Evolutionary conservation across 2,329 filamentous ascomycete species (phyloP), one percentile per base, ranked within the genome.

Genomic region (Colletotrichum graminicola): DNA sequence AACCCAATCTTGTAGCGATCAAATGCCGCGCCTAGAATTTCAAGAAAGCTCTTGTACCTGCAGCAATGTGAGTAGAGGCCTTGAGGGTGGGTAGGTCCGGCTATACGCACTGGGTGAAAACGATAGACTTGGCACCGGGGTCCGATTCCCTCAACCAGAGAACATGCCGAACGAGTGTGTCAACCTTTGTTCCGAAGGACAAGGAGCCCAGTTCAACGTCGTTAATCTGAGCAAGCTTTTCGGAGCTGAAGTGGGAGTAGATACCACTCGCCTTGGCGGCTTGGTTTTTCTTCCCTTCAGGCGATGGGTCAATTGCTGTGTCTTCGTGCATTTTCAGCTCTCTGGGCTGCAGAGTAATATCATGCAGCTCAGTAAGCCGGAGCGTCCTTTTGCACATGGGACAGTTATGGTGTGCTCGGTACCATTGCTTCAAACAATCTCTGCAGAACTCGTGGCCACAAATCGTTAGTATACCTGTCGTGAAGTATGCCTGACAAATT

Each of bases 371-470:
- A 2, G 86, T 86, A 0, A 82, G 77, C 36, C 84, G 85, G 8
- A 98, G 83, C 1, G 83, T 84, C 56, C 86, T 88, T 79, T 97
- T 97, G 85, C 96, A 99, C 6, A 94, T 87, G 0, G 95, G 95
- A 76, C 95, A 98, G 62, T 89, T 95, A 23, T 86, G 88, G 75
- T 94, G 91, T 41, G 89, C 85, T 67, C 84, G 86, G 83, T 92
- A 94, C 96, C 96, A 98, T 16, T 90, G 76, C 47, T 86, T 85
- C 75, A 98, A 91, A 80, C 96, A 98, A 36, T 94, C 92, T 76
- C 94, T 94, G 83, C 95, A 98, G 78, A 94, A 98, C 74, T 94
- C 90, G 78, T 99, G 96, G 0, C 95, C 95, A 78, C 96, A 98
- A 1, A 94, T 88, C 0, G 95, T 98, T 73, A 95, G 84, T 63